Evolutionary conservation across 371 early-diverging fungal genomes (phyloP), one percentile per base, ranked within the genome.

Genomic region (Mortierella sp.): DNA sequence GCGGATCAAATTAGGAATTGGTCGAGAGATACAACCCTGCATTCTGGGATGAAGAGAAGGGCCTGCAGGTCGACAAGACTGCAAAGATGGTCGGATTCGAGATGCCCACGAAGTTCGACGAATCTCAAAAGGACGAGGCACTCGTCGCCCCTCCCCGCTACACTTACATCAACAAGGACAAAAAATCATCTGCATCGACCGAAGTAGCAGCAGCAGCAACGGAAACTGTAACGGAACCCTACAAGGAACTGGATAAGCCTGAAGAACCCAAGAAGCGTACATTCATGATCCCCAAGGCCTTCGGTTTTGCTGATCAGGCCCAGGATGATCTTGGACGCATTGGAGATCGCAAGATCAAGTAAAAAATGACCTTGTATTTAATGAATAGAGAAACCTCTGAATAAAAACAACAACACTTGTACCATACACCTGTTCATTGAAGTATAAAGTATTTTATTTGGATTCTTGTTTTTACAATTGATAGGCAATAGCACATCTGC

Each of bases 31-130:
- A 85, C 73, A 85, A 85, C 73, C 85, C 85, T 11, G 74, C 71
- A 50, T 85, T 72, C 72, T 85, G 85, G 85, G 82, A 81, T 58
- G 85, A 85, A 38, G 84, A 84, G 75, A 85, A 85, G 79, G 85
- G 82, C 11, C 24, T 85, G 26, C 85, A 85, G 58, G 85, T 85
- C 31, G 82, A 77, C 54, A 85, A 81, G 80, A 85, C 85, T 8
- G 85, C 85, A 57, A 81, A 77, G 79, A 79, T 81, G 82, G 85
- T 85, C 57, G 85, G 85, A 47, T 85, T 85, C 68, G 82, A 81
- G 77, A 85, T 85, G 85, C 85, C 85, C 13, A 68, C 65, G 24
- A 60, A 70, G 19, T 85, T 81, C 58, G 80, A 85, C 31, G 82
- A 79, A 26, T 54, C 77, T 1, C 65, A 73, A 44, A 78, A 74